These are phyloP conservation scores for Malassezia restricta DNA, from an alignment of 1,284 basidiomycete genomes.

Conservation along the genomic window DNA sequence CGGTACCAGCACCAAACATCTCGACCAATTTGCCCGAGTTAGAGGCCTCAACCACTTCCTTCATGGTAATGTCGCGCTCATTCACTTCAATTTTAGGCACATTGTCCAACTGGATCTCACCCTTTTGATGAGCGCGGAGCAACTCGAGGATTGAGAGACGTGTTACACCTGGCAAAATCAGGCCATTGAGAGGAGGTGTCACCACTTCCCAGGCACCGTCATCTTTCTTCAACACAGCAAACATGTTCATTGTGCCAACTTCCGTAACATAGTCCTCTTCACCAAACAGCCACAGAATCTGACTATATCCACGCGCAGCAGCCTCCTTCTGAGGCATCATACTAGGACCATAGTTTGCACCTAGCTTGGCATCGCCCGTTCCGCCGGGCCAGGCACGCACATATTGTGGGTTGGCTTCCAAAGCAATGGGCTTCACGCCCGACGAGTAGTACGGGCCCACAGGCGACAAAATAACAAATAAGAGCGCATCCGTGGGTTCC, in stretches of 20 bases:
- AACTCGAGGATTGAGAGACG: constrained; percentile 71
- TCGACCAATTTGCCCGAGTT: constrained; percentile 65
- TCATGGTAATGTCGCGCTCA: constrained; percentile 79
- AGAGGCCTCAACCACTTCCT: constrained; percentile 66
- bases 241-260: constrained; percentile 86
- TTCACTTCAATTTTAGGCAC: constrained; percentile 55
- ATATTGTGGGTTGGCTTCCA: constrained; percentile 81
- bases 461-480: constrained; percentile 87
- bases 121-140: constrained; percentile 60
- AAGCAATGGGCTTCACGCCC: constrained; percentile 87
- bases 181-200: constrained; percentile 73
- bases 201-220: constrained; percentile 53
- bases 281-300: constrained; percentile 81
- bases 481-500: constrained; percentile 73
- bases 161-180: constrained; percentile 92
- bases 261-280: constrained; percentile 46
- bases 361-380: constrained; percentile 41
- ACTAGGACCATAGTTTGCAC: constrained; percentile 42
- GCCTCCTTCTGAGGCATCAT: constrained; percentile 64
- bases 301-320: constrained; percentile 71
- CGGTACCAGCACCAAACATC: constrained; percentile 78
- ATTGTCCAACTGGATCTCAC: constrained; percentile 49
- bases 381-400: constrained; percentile 50
- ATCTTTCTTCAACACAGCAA: constrained; percentile 65
- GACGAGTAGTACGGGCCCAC: constrained; percentile 74